Percentiles rank a stretch among this genome's conserved stretches.
These are phyloP conservation scores for Marvania coccoides DNA, from an alignment of 139 green algal genomes.

Conservation along the genomic window DNA sequence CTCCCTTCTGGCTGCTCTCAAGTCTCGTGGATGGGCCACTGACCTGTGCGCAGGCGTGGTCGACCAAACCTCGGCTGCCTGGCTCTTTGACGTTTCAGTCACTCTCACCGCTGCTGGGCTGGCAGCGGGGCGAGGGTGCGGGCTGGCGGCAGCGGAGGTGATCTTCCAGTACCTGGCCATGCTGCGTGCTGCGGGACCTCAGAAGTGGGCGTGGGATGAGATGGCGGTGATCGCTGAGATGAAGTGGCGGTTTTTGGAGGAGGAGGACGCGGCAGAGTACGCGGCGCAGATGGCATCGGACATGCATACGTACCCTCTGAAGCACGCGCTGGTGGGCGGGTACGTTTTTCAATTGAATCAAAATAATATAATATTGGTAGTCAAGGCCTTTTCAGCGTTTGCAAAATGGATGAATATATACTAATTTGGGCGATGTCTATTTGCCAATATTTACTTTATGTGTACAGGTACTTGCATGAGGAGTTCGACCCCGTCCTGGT, in stretches of 20 bases:
- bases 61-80: constrained; percentile 52
- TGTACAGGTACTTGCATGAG: constrained; percentile 64
- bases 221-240: constrained; percentile 62
- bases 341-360: too few relatives aligned
- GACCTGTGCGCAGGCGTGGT: constrained; percentile 76
- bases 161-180: constrained; percentile 83
- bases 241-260: constrained; percentile 61
- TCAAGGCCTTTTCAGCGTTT: too few relatives aligned
- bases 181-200: constrained; percentile 47
- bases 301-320: constrained; percentile 38
- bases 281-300: constrained; percentile 43
- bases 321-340: constrained; percentile 52
- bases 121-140: constrained; percentile 50
- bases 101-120: constrained; percentile 79
- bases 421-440: too few relatives aligned
- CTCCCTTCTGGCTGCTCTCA: constrained; percentile 74
- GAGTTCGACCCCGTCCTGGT: constrained; percentile 62
- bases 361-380: too few relatives aligned
- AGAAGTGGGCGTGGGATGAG: constrained; percentile 87
- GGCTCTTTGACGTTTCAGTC: constrained; percentile 72
- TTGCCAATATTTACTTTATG: too few relatives aligned
- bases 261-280: constrained; percentile 78
- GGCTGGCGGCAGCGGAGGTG: constrained; percentile 53
- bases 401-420: too few relatives aligned
- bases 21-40: constrained; percentile 70